Evolutionary conservation across 306 rosid genomes (phyloP), one percentile per base, ranked within the genome.

Genomic region (Mucuna pruriens): DNA sequence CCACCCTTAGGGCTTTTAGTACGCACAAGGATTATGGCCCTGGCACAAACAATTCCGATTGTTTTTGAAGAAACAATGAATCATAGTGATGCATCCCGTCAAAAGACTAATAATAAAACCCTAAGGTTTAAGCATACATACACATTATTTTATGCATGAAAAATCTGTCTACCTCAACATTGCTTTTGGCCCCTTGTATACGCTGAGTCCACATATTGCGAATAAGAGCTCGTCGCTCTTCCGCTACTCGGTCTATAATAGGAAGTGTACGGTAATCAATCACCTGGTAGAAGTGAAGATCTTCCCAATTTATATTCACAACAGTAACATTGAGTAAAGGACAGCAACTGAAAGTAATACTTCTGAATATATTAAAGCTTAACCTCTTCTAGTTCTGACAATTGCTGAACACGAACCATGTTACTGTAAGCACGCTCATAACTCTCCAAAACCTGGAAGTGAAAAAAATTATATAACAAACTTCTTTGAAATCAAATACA

Each of bases 131-230:
- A 51, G 65, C 29, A 51, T 40, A 38, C 60, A 44, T 23, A 75
- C 51, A 22, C 65, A 39, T 40, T 75, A 39, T 40, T 75, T 69
- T 54, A 34, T 58, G 68, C 19, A 7, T 71, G 17, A 34, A 64
- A 70, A 60, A 74, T 23, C 26, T 49, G 73, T 70, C 74, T 81
- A 95, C 99, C 97, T 95, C 99, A 67, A 95, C 97, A 57, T 95
- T 95, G 81, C 91, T 91, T 84, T 93, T 93, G 71, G 90, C 96
- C 79, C 99, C 99, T 88, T 93, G 91, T 73, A 95, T 95, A 71
- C 99, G 94, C 78, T 95, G 96, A 84, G 93, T 95, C 99, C 99
- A 95, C 99, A 95, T 95, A 85, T 93, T 93, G 79, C 93, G 96
- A 77, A 95, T 93, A 71, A 95, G 97, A 80, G 91, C 96, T 45